Evolutionary conservation across 495 filamentous ascomycete species (phyloP).

Genomic region (Elaphomyces granulatus): DNA sequence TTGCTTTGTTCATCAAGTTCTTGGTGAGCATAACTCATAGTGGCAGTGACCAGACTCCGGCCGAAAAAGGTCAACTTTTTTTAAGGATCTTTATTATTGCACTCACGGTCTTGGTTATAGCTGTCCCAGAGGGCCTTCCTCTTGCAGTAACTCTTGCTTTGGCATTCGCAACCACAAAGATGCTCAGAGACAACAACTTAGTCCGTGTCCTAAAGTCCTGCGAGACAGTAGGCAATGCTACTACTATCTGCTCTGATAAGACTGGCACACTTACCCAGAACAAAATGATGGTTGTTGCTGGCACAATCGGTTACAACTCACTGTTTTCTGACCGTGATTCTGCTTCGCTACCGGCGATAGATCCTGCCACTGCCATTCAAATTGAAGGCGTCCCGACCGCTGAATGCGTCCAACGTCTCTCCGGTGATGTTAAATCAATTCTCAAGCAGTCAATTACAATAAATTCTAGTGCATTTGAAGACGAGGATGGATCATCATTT

Average conservation of each 20-base stretch:
- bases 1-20: conserved; percentile 89
- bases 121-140: conserved; percentile 61
- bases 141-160: conserved; percentile 55
- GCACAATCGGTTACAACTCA: conserved; percentile 36
- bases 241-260: conserved; percentile 60
- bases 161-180: conserved; percentile 55
- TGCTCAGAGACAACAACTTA: conserved; percentile 55
- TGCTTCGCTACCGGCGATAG: conserved; percentile 36
- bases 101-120: conserved; percentile 89
- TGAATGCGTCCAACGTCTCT: conserved; percentile 20
- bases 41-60: conserved; percentile 60
- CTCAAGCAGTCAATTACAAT: conserved; percentile 46
- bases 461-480: conserved; percentile 69
- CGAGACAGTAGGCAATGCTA: conserved; percentile 55
- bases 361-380: conserved; percentile 15
- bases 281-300: conserved; percentile 64
- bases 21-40: conserved; percentile 57
- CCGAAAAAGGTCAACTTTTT: conserved; percentile 58
- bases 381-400: conserved; percentile 12
- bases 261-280: conserved; percentile 57
- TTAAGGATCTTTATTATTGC: conserved; percentile 87
- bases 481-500: conserved; percentile 44
- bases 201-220: conserved; percentile 51
- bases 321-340: conserved; percentile 32
- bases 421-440: conserved; percentile 40